These are phyloP conservation scores for Aspergillus glaucus DNA, from an alignment of 2,329 filamentous ascomycete genomes.

Conservation along the genomic window DNA sequence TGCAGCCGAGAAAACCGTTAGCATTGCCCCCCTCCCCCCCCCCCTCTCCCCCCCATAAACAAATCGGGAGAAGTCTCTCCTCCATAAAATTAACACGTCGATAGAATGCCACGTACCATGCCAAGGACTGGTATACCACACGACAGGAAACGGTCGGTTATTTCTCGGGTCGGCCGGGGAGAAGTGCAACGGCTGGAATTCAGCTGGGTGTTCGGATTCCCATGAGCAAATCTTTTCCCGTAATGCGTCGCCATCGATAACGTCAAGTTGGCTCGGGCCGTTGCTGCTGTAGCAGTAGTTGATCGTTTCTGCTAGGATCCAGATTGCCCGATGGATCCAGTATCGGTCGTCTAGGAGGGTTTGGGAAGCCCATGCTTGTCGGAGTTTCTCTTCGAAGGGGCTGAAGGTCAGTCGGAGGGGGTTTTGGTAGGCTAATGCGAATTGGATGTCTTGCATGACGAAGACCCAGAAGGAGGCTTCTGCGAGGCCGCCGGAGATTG, in stretches of 20 bases:
- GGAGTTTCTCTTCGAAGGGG: conserved; percentile 26
- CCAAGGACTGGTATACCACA: conserved; percentile 27
- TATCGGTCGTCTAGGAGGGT: conserved; percentile 22
- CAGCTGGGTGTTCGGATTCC: conserved; percentile 21
- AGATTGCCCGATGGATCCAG: conserved; percentile 28
- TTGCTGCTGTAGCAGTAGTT: conserved; percentile 26
- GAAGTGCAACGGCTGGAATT: conserved; percentile 25
- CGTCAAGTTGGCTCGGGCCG: conserved; percentile 11
- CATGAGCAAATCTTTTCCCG: conserved; percentile 21
- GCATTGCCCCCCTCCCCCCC: background rate
- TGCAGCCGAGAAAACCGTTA: conserved; percentile 4
- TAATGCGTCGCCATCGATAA: conserved; percentile 13
- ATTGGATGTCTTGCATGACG: conserved; percentile 31
- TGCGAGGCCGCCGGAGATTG: conserved; percentile 25
- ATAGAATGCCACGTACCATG: conserved; percentile 19
- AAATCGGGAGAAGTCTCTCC: background rate
- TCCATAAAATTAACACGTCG: background rate
- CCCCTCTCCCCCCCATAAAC: background rate
- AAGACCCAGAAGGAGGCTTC: conserved; percentile 32
- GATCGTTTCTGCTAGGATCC: conserved; percentile 28
- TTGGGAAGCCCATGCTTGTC: conserved; percentile 20
- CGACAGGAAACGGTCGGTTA: conserved; percentile 27
- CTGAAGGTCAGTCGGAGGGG: conserved; percentile 25
- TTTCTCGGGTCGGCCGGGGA: conserved; percentile 18
- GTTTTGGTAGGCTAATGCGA: conserved; percentile 26